phyloP scores from a whole-genome alignment of 768 basidiomycete genomes.

The Melanogaster broomeanus region DNA sequence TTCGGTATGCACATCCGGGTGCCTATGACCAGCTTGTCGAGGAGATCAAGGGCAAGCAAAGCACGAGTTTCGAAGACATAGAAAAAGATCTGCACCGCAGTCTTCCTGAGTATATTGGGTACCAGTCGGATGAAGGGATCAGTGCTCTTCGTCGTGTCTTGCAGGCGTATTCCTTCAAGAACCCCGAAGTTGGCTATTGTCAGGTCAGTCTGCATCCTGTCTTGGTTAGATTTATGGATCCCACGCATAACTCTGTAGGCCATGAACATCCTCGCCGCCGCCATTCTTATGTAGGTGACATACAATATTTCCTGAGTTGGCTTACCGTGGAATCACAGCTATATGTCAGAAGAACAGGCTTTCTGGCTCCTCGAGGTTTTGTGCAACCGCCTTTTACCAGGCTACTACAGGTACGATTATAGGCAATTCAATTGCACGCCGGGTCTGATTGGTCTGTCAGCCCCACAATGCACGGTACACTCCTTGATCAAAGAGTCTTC shows the following conservation, averaged over 20 bases:
- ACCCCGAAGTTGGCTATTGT: conserved; percentile 93
- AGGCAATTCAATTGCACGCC: neutral
- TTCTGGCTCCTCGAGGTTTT: conserved; percentile 97
- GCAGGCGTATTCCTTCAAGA: conserved; percentile 94
- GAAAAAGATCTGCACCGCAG: conserved; percentile 97
- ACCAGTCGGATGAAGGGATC: conserved; percentile 90
- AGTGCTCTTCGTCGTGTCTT: conserved; percentile 82
- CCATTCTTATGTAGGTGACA: conserved; percentile 78
- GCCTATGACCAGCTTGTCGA: conserved; percentile 74
- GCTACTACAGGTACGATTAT: conserved; percentile 84
- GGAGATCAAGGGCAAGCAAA: conserved; percentile 76
- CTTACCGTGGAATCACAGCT: conserved; percentile 49
- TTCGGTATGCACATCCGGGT: conserved; percentile 86
- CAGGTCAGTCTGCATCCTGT: conserved; percentile 52
- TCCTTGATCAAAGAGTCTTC: conserved; percentile 98
- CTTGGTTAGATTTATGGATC: neutral
- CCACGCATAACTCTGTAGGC: conserved; percentile 51
- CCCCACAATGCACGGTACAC: conserved; percentile 97
- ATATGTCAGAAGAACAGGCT: conserved; percentile 98
- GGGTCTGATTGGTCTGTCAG: conserved; percentile 39
- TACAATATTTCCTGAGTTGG: neutral
- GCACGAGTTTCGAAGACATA: conserved; percentile 94
- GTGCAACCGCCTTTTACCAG: conserved; percentile 91
- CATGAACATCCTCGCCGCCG: conserved; percentile 97
- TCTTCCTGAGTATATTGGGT: conserved; percentile 95